Conservation (phyloP, 176 grass and related monocot species). For the Zoysia japonica region DNA sequence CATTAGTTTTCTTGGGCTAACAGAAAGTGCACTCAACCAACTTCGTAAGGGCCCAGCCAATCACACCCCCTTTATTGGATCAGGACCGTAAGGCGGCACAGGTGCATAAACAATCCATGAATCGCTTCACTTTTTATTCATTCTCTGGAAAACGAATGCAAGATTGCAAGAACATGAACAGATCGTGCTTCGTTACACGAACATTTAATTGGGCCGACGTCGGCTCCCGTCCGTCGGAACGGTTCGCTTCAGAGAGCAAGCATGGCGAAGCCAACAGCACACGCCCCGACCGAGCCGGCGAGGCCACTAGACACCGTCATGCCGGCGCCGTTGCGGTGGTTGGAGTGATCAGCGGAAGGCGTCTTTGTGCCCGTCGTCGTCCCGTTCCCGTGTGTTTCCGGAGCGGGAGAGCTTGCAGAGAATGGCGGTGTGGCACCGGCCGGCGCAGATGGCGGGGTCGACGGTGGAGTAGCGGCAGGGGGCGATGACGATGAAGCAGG, state of each 20-base stretch:
- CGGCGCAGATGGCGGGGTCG: neutral
- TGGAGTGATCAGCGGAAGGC: neutral
- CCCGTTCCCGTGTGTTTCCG: neutral
- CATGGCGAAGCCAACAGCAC: slow-evolving; percentile 57
- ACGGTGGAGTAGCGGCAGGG: neutral
- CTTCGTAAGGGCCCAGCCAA: too few species aligned
- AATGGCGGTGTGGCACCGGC: neutral
- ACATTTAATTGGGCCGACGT: neutral
- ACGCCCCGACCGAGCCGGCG: slow-evolving; percentile 36
- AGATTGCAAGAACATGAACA: neutral
- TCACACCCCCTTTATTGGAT: too few species aligned
- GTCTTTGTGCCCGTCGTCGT: slow-evolving; percentile 6
- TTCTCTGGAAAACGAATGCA: slow-evolving; percentile 44
- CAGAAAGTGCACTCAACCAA: too few species aligned
- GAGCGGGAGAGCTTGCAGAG: slow-evolving; percentile 19
- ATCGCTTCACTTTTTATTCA: slow-evolving; percentile 23
- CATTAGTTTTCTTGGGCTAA: too few species aligned
- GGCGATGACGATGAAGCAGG: neutral
- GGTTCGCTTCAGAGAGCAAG: slow-evolving; percentile 43
- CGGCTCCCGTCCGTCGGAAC: neutral
- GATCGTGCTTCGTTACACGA: neutral
- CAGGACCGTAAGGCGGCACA: too few species aligned
- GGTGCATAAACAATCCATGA: neutral
- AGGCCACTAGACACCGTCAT: slow-evolving; percentile 32
- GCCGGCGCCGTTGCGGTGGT: slow-evolving; percentile 32